Percentiles rank a stretch among this genome's conserved stretches.
Evolutionary conservation across 768 basidiomycete species (phyloP).

Genomic region (Tricholoma hemisulphureum): DNA sequence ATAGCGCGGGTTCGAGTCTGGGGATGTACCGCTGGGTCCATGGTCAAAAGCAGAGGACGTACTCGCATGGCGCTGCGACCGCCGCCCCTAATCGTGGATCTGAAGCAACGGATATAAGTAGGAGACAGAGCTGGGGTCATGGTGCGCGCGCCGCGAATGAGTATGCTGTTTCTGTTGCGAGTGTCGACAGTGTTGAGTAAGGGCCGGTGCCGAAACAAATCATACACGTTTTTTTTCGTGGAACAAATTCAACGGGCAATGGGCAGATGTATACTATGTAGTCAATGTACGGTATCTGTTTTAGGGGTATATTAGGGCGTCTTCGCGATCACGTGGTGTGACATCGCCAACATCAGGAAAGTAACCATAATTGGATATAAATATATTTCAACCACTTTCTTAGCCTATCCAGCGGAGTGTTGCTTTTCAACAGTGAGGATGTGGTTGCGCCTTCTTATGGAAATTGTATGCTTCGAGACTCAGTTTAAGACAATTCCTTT

Average conservation of each 20-base stretch:
- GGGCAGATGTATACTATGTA: background rate
- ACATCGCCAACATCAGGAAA: too few relatives aligned
- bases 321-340: background rate
- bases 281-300: background rate
- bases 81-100: background rate
- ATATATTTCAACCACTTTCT: too few relatives aligned
- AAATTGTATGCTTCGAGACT: background rate
- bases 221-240: too few relatives aligned
- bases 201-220: background rate
- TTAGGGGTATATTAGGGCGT: too few relatives aligned
- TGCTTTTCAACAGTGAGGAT: too few relatives aligned
- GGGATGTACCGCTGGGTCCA: constrained; percentile 2
- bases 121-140: background rate
- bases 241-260: background rate
- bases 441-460: too few relatives aligned
- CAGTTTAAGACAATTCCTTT: too few relatives aligned
- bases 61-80: constrained; percentile 20
- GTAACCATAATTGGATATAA: too few relatives aligned
- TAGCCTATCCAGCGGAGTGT: too few relatives aligned
- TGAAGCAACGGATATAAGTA: background rate
- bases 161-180: background rate
- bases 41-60: constrained; percentile 19
- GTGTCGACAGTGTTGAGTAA: background rate
- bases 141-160: background rate
- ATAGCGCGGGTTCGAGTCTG: constrained; percentile 1